A percentile compares a stretch with the other conserved stretches of the same genome.
These are phyloP conservation scores for Exophiala dermatitidis DNA, from an alignment of 2,329 filamentous ascomycete genomes.

Conservation along the genomic window DNA sequence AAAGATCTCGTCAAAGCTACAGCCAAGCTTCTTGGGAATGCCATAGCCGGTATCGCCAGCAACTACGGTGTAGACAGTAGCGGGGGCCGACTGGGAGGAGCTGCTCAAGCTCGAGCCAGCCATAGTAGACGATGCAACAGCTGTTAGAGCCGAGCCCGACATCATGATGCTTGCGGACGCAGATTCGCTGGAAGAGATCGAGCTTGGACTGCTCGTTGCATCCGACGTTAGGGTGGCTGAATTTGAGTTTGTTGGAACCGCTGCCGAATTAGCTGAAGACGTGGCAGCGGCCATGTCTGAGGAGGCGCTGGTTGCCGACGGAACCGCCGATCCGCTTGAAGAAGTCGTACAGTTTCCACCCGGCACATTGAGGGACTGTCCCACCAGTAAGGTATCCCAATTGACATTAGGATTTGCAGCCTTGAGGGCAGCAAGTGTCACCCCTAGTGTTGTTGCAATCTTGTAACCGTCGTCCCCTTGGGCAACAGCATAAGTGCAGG, in stretches of 20 bases:
- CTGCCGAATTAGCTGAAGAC: conserved; percentile 2
- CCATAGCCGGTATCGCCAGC: conserved; percentile 17
- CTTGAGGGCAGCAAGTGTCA: conserved; percentile 17
- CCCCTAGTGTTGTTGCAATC: conserved; percentile 20
- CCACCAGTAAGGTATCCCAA: conserved; percentile 21
- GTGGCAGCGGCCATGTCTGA: background rate
- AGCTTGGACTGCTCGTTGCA: background rate
- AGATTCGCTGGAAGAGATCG: background rate
- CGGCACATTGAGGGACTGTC: conserved; percentile 19
- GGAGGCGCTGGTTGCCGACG: background rate
- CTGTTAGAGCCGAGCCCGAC: no score
- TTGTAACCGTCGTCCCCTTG: conserved; percentile 23
- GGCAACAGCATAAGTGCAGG: conserved; percentile 23
- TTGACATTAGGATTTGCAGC: conserved; percentile 21
- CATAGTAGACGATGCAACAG: background rate
- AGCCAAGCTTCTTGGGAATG: conserved; percentile 18
- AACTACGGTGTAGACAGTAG: conserved; percentile 12
- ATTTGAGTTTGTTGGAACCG: background rate
- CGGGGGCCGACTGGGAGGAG: background rate
- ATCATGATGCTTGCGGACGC: background rate
- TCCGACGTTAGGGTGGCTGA: background rate
- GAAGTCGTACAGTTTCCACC: conserved; percentile 12
- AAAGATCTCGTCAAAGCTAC: conserved; percentile 16
- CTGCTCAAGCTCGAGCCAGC: background rate
- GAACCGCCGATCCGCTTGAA: conserved; percentile 8